Evolutionary conservation across 352 stramenopile genomes (phyloP).

Genomic region (Globisporangium apiculatum): DNA sequence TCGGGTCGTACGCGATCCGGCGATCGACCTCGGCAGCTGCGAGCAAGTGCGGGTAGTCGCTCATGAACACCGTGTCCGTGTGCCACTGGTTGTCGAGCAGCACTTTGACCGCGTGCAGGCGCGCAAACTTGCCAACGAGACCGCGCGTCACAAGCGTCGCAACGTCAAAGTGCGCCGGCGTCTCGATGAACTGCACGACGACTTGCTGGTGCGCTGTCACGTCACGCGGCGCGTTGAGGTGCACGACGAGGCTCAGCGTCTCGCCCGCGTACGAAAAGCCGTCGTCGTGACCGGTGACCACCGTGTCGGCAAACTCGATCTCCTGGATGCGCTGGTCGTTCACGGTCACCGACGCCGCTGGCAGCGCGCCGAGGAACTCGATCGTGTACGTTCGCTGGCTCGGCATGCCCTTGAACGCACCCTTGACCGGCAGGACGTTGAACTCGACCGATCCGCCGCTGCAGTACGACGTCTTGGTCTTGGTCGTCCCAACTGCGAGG

Average conservation of each 20-base stretch:
- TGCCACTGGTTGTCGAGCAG: conserved; percentile 24
- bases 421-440: conserved; percentile 19
- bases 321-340: conserved; percentile 14
- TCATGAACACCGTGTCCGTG: conserved; percentile 20
- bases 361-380: conserved; percentile 16
- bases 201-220: conserved; percentile 2
- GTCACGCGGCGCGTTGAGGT: conserved; percentile 7
- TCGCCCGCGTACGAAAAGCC: conserved; percentile 18
- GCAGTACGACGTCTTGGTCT: conserved; percentile 5
- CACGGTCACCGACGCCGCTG: conserved; percentile 12
- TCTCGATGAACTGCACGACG: conserved; percentile 14
- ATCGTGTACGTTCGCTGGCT: conserved; percentile 16
- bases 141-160: conserved; percentile 11
- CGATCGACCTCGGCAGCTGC: conserved; percentile 14
- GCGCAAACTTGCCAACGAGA: conserved; percentile 20
- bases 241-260: conserved; percentile 18
- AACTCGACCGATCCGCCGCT: conserved; percentile 7
- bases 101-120: conserved; percentile 20
- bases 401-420: conserved; percentile 10
- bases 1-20: conserved; percentile 17
- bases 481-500: background rate
- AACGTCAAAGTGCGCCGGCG: conserved; percentile 1
- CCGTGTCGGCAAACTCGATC: conserved; percentile 8
- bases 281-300: background rate
- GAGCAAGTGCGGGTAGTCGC: conserved; percentile 22